Evolutionary conservation across 2,329 filamentous ascomycete genomes (phyloP), one percentile per base, ranked within the genome.

Genomic region (Cladosporium sphaerospermum): DNA sequence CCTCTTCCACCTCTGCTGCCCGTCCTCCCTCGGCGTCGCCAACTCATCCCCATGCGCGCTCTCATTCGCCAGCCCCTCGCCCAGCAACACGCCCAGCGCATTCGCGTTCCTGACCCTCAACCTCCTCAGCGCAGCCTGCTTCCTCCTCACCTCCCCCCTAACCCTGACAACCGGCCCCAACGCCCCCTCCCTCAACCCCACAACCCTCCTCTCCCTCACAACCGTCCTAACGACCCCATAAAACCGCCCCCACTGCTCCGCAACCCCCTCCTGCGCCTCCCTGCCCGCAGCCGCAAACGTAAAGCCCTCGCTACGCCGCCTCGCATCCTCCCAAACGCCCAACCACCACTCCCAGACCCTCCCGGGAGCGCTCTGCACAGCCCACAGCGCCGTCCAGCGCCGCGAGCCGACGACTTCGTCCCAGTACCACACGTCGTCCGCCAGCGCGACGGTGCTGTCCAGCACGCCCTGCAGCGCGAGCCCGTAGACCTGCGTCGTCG

Each of bases 381-480:
- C 86, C 70, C 96, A 96, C 3, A 96, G 68, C 32, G 83, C 85
- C 59, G 88, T 91, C 64, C 86, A 88, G 45, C 82, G 78, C 61
- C 89, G 85, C 0, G 89, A 95, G 9, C 82, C 81, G 31, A 96
- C 73, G 2, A 96, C 80, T 60, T 93, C 87, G 64, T 96, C 89
- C 93, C 93, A 99, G 69, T 97, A 97, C 83, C 86, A 91, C 19
- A 96, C 85, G 61, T 96, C 90, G 59, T 96, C 85, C 62, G 84
- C 88, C 14, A 99, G 71, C 0, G 86, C 85, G 9, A 92, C 83
- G 9, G 90, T 95, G 62, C 93, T 86, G 52, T 92, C 86, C 9
- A 96, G 72, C 3, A 97, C 78, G 0, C 81, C 83, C 61, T 84
- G 84, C 60, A 96, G 75, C 39, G 95, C 79, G 45, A 88, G 74